Base-by-base conservation (phyloP, 2,329 filamentous ascomycete species). In the Stylonectria norvegica region DNA sequence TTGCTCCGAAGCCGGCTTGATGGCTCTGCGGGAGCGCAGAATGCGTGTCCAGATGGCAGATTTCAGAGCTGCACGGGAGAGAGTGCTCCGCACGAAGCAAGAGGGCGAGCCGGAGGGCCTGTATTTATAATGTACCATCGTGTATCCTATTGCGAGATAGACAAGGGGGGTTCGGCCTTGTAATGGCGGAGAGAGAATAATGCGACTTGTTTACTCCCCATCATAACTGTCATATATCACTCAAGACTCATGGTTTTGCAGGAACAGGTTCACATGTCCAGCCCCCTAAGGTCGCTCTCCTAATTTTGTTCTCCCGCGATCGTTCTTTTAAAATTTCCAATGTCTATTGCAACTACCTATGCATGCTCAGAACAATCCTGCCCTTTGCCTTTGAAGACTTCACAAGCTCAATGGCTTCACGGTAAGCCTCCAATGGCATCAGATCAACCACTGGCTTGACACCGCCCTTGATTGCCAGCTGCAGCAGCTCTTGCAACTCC, bases 41-140 rank as follows among this genome's bases (percentile, higher is more conserved):
- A 98, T 98, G 93, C 83, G 91, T 40, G 93, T 98, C 43, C 91
- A 97, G 69, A 98, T 98, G 93, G 88, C 90, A 6, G 93, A 98
- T 68, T 98, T 98, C 76, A 77, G 93, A 40, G 78, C 89, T 41
- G 93, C 93, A 17, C 80, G 91, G 57, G 93, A 98, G 71, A 83
- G 89, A 52, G 94, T 98, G 48, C 76, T 98, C 66, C 94, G 95
- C 73, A 98, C 94, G 35, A 98, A 98, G 83, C 93, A 86, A 61
- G 93, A 98, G 73, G 91, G 91, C 55, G 94, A 97, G 71, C 93
- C 94, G 0, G 93, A 98, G 72, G 93, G 93, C 56, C 71, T 98
- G 79, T 98, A 98, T 73, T 82, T 98, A 85, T 98, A 96, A 59
- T 62, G 55, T 57, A 60, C 40, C 40, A 45, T 34, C 35, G 42